phyloP scores from a whole-genome alignment of 1,284 basidiomycete species.

The Serendipita sp. region DNA sequence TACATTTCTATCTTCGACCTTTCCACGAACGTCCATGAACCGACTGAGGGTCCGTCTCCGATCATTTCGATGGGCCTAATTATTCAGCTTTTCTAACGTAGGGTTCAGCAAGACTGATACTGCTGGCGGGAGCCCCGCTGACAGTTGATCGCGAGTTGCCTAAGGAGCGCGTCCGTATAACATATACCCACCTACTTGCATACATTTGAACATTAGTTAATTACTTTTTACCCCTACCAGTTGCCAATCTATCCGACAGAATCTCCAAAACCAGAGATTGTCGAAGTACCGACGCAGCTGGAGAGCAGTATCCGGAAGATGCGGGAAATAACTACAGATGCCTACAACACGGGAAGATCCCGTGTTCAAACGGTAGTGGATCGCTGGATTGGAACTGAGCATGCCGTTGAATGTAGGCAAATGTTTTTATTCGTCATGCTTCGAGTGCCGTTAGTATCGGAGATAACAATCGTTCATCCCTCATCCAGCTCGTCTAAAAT shows the following conservation, averaged over 20 bases:
- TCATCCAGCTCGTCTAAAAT: conserved; percentile 58
- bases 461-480: not conserved
- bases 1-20: not conserved
- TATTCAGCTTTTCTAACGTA: not conserved
- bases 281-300: conserved; percentile 57
- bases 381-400: conserved; percentile 70
- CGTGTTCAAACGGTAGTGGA: conserved; percentile 58
- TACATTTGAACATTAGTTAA: not conserved
- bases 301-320: conserved; percentile 56
- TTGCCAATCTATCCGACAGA: conserved; percentile 64
- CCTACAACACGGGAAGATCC: conserved; percentile 40
- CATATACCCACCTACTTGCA: not conserved
- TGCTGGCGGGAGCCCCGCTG: not conserved
- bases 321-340: conserved; percentile 40
- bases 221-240: conserved; percentile 38
- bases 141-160: not conserved
- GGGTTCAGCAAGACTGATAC: not conserved
- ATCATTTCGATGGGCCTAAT: not conserved
- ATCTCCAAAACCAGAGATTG: conserved; percentile 46
- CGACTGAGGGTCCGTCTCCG: no score
- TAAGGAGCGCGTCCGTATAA: not conserved
- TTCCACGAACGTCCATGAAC: not conserved
- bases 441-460: not conserved
- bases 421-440: not conserved
- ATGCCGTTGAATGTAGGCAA: conserved; percentile 65